Evolutionary conservation across 495 filamentous ascomycete genomes (phyloP).

Genomic region (Jackrogersella minutella): DNA sequence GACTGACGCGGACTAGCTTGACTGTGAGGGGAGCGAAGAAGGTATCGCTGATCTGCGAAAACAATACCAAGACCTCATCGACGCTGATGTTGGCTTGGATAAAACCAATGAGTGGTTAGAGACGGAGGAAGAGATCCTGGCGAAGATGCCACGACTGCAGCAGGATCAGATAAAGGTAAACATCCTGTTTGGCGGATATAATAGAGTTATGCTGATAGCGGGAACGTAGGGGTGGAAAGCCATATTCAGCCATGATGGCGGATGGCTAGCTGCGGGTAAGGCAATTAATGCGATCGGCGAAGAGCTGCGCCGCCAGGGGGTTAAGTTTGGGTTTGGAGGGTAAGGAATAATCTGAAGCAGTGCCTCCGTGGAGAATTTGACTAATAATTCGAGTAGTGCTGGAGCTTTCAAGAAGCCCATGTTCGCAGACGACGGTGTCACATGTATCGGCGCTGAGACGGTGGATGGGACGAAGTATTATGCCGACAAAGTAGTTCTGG

Average conservation of each 20-base stretch:
- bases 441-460: slow-evolving; percentile 46
- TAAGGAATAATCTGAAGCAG: not conserved
- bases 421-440: slow-evolving; percentile 24
- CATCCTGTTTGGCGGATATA: not conserved
- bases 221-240: slow-evolving; percentile 37
- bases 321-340: slow-evolving; percentile 38
- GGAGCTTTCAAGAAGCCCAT: slow-evolving; percentile 34
- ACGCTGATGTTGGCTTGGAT: slow-evolving; percentile 26
- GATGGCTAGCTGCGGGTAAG: slow-evolving; percentile 39
- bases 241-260: slow-evolving; percentile 40
- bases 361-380: not conserved
- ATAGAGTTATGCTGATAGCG: not conserved
- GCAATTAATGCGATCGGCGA: slow-evolving; percentile 39
- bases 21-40: slow-evolving; percentile 33
- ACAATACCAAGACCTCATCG: slow-evolving; percentile 33
- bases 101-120: slow-evolving; percentile 41
- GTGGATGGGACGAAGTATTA: slow-evolving; percentile 46
- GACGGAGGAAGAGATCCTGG: slow-evolving; percentile 36
- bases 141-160: slow-evolving; percentile 34
- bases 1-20: slow-evolving; percentile 30
- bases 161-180: slow-evolving; percentile 36
- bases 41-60: slow-evolving; percentile 31
- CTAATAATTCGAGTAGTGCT: slow-evolving; percentile 2
- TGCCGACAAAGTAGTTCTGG: slow-evolving; percentile 47
- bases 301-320: slow-evolving; percentile 27